These are phyloP conservation scores for Fusarium sp. DNA, from an alignment of 2,329 filamentous ascomycete genomes.

Conservation along the genomic window DNA sequence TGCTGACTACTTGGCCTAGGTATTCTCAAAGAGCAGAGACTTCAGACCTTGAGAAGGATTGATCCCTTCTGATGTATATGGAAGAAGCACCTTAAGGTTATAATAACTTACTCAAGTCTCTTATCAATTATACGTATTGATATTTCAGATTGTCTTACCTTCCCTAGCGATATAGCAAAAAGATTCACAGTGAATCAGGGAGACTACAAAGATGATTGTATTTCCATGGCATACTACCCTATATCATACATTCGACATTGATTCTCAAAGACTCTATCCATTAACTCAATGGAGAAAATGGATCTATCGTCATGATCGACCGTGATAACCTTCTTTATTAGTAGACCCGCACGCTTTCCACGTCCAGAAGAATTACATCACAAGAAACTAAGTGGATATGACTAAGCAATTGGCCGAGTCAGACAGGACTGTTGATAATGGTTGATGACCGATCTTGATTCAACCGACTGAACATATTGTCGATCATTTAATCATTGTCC, in stretches of 20 bases:
- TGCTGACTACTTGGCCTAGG: background rate
- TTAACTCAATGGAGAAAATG: background rate
- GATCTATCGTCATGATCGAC: background rate
- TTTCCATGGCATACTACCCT: background rate
- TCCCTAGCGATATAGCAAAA: background rate
- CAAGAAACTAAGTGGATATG: background rate
- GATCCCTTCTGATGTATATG: background rate
- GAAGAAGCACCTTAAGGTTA: background rate
- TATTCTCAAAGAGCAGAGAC: background rate
- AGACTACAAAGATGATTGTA: background rate
- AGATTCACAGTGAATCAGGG: background rate
- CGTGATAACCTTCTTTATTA: background rate
- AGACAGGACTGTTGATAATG: background rate
- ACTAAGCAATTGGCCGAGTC: conserved; percentile 27
- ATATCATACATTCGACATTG: background rate
- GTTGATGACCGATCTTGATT: background rate
- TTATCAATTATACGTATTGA: background rate
- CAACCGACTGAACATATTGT: background rate
- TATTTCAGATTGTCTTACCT: background rate
- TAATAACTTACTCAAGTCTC: no score
- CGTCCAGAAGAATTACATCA: background rate
- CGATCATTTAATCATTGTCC: background rate
- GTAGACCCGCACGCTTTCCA: background rate
- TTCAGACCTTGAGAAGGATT: background rate
- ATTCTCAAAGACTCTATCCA: background rate